Conservation (phyloP, 2,329 filamentous ascomycete species). For the Fusarium oxysporum region DNA sequence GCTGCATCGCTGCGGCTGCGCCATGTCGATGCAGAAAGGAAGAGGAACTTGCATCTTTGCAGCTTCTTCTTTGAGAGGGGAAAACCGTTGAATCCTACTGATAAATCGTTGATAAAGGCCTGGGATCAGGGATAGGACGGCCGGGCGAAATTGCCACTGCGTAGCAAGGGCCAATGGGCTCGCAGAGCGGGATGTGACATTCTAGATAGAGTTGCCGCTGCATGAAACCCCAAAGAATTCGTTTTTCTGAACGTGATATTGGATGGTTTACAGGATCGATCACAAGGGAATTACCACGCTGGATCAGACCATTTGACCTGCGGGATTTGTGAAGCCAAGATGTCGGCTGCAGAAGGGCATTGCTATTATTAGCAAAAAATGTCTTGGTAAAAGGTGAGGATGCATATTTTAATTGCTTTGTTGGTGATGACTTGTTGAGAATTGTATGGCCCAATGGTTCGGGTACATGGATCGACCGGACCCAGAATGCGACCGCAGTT, state of each 20-base stretch:
- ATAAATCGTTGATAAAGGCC: background rate
- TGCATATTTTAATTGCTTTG: background rate
- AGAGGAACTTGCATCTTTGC: background rate
- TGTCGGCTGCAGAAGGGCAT: background rate
- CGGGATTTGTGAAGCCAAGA: conserved; percentile 10
- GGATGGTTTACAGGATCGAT: background rate
- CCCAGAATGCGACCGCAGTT: conserved; percentile 11
- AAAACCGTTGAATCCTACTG: background rate
- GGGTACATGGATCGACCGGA: conserved; percentile 13
- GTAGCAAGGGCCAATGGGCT: background rate
- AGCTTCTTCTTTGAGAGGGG: conserved; percentile 12
- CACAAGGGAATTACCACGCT: background rate
- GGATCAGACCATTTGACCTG: conserved; percentile 16
- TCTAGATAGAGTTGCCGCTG: conserved; percentile 25
- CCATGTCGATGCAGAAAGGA: conserved; percentile 7
- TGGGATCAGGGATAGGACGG: background rate
- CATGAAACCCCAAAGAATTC: conserved; percentile 11
- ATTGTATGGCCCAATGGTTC: background rate
- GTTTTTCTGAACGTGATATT: background rate
- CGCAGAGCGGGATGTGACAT: conserved; percentile 13
- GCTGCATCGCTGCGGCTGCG: conserved; percentile 6
- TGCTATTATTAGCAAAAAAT: conserved; percentile 21
- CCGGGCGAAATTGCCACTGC: background rate
- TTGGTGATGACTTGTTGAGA: background rate
- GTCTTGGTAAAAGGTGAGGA: background rate